These are phyloP conservation scores for Hypoxylon fragiforme DNA, from an alignment of 495 filamentous ascomycete genomes.

Conservation along the genomic window DNA sequence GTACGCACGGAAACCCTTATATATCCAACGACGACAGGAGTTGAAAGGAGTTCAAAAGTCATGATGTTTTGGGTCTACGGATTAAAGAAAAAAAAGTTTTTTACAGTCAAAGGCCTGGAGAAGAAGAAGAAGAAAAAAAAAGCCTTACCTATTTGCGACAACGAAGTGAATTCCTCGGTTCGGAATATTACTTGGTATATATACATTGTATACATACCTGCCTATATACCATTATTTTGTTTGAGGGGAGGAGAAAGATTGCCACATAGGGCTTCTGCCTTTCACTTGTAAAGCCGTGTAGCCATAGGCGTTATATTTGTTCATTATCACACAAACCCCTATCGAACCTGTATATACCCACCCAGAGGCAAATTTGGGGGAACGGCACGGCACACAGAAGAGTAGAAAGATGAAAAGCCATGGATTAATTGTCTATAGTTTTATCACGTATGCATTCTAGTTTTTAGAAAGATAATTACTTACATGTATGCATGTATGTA, in stretches of 20 bases:
- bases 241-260: no score
- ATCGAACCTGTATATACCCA: constrained; percentile 12
- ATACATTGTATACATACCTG: no score
- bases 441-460: no score
- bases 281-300: neutral
- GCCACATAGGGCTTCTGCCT: constrained; percentile 1
- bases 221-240: constrained; percentile 12
- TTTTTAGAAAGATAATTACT: no score
- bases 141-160: no score
- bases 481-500: no score
- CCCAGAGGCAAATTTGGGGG: neutral
- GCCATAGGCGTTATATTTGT: neutral
- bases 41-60: constrained; percentile 22
- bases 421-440: no score
- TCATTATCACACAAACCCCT: neutral
- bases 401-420: constrained; percentile 5
- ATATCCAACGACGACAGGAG: constrained; percentile 25
- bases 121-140: no score
- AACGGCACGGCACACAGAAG: no score
- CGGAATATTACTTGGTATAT: neutral
- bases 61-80: constrained; percentile 12
- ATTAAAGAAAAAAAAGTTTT: no score
- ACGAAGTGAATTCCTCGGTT: no score
- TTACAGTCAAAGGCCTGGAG: no score
- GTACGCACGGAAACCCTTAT: constrained; percentile 14